Evolutionary conservation across 192 early-diverging fungal species (phyloP).

Genomic region (Jimgerdemannia flammicorona): DNA sequence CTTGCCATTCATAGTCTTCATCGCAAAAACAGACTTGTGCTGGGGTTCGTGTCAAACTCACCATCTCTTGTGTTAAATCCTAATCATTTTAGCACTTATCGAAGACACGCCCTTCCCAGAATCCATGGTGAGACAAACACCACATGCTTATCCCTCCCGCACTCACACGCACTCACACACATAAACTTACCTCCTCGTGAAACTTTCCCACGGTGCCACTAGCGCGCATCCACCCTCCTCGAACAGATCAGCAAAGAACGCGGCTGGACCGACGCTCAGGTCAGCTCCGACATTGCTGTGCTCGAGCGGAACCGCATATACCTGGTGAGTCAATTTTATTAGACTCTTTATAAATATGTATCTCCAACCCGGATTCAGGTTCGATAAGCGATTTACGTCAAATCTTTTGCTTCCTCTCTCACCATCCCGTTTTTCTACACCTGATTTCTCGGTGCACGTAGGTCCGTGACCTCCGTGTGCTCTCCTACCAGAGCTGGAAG

Average conservation of each 20-base stretch:
- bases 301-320: slow-evolving; percentile 41
- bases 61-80: not conserved
- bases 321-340: slow-evolving; percentile 13
- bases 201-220: not conserved
- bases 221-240: slow-evolving; percentile 46
- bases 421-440: too few species aligned
- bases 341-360: not conserved
- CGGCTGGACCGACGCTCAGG: slow-evolving; percentile 40
- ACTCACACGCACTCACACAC: too few species aligned
- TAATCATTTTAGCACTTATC: not conserved
- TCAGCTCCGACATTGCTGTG: slow-evolving; percentile 40
- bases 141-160: not conserved
- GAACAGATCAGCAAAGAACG: slow-evolving; percentile 46
- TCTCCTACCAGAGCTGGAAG: slow-evolving; percentile 50
- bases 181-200: not conserved
- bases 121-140: not conserved
- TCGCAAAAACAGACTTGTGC: too few species aligned
- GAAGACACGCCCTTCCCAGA: not conserved
- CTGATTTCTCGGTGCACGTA: not conserved
- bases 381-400: too few species aligned
- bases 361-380: too few species aligned
- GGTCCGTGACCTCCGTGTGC: slow-evolving; percentile 41
- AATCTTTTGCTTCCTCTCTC: too few species aligned
- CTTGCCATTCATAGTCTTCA: not conserved
- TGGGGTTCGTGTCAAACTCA: not conserved